phyloP scores from a whole-genome alignment of 73 alveolate species.

The Tetrahymena malaccensis region DNA sequence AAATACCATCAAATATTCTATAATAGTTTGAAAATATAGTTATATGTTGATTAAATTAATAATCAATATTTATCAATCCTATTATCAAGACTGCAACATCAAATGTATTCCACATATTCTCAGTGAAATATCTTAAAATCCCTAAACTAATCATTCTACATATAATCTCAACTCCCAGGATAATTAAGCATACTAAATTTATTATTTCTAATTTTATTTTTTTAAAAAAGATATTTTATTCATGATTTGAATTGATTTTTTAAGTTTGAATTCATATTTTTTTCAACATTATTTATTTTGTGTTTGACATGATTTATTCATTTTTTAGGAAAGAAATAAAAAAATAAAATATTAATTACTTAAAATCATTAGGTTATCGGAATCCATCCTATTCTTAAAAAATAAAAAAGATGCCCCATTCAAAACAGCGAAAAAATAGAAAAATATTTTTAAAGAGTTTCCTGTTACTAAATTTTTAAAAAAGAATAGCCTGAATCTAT shows the following conservation, averaged over 20 bases:
- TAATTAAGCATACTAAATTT: not conserved
- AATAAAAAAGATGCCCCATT: not conserved
- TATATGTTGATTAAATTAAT: not conserved
- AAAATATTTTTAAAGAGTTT: not conserved
- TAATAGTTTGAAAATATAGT: not conserved
- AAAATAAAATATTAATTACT: not conserved
- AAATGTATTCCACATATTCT: not conserved
- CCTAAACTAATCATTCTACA: not conserved
- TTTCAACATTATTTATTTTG: too few species aligned
- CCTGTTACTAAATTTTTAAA: not conserved
- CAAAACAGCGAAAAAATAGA: not conserved
- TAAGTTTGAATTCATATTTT: too few species aligned
- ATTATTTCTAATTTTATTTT: not conserved
- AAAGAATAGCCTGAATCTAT: not conserved
- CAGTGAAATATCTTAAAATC: not conserved
- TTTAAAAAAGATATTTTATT: not conserved
- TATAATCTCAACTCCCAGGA: not conserved
- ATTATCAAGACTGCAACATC: not conserved
- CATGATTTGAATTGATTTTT: too few species aligned
- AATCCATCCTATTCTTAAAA: not conserved
- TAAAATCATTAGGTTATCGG: not conserved
- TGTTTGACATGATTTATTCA: too few species aligned
- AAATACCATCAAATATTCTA: slow-evolving; percentile 15
- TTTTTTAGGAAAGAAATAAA: too few species aligned
- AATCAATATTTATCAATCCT: not conserved